These are phyloP conservation scores for Filobasidium wieringae DNA, from an alignment of 768 basidiomycete species.

Conservation along the genomic window DNA sequence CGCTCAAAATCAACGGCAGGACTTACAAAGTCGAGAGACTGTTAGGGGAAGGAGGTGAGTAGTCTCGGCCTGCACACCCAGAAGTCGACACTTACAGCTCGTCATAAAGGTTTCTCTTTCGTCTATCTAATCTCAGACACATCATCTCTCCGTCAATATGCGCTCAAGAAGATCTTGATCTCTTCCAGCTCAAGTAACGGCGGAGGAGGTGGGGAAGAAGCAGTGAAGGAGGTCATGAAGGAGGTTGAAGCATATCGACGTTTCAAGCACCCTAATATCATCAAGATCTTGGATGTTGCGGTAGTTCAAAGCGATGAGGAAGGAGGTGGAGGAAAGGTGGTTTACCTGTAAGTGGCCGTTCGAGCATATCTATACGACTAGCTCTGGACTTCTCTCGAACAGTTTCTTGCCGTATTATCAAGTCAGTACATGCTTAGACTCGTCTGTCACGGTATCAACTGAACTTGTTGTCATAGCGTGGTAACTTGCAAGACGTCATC, in stretches of 20 bases:
- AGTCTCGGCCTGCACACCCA: too few relatives aligned
- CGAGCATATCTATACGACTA: too few relatives aligned
- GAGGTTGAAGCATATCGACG: slow-evolving; percentile 82
- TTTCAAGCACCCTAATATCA: slow-evolving; percentile 96
- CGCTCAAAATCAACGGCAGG: slow-evolving; percentile 88
- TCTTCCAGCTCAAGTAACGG: slow-evolving; percentile 13
- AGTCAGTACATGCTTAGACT: slow-evolving; percentile 42
- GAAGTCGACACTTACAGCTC: slow-evolving; percentile 1
- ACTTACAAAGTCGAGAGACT: slow-evolving; percentile 86
- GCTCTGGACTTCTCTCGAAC: background rate
- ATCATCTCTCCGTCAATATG: slow-evolving; percentile 63
- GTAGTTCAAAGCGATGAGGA: slow-evolving; percentile 69
- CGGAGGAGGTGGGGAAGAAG: slow-evolving; percentile 46
- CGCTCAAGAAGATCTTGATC: slow-evolving; percentile 63
- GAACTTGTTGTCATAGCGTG: slow-evolving; percentile 48
- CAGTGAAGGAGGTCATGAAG: slow-evolving; percentile 51
- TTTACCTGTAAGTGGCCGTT: slow-evolving; percentile 51
- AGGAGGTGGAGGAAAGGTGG: slow-evolving; percentile 83
- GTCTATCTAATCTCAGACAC: slow-evolving; percentile 39
- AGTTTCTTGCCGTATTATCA: slow-evolving; percentile 82
- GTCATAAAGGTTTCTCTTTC: slow-evolving; percentile 29
- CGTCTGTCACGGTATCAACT: background rate
- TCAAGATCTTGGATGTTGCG: slow-evolving; percentile 86
- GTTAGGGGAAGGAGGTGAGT: slow-evolving; percentile 86
- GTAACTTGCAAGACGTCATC: slow-evolving; percentile 91